Evolutionary conservation across 1,284 basidiomycete species (phyloP), one percentile per base, ranked within the genome.

Genomic region (Pholiota adiposa): DNA sequence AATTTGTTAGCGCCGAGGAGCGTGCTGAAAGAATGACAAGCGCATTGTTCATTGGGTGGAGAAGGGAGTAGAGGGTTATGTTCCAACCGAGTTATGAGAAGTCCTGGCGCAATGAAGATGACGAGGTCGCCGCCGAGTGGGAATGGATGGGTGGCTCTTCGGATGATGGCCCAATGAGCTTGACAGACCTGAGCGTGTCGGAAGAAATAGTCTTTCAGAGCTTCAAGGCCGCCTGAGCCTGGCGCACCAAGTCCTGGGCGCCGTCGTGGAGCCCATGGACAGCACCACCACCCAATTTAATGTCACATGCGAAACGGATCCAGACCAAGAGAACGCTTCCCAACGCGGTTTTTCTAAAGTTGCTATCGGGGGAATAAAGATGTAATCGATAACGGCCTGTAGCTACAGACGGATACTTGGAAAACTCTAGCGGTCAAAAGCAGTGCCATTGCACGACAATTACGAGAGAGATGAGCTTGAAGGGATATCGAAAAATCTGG

Each of bases 281-380:
- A n/a, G n/a, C n/a, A 33, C 48, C 3, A 21, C n/a, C 29, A 21
- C 36, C 36, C 16, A n/a, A 4, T 16, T 12, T 14, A 34, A 5
- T 12, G 18, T 50, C 29, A 53, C 51, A 36, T 36, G 54, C 18
- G 3, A 48, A 16, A 16, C 2, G 9, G 36, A 31, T 18, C 25
- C 19, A 33, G 52, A 19, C 27, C n/a, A 14, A 11, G 41, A 46
- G 5, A 14, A 43, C 14, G 16, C 27, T 54, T 43, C 46, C 25
- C 46, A 48, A 48, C 4, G 16, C 14, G 33, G n/a, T n/a, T n/a
- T n/a, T 50, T 50, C 54, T 48, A 55, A 48, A 55, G 54, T 34
- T 54, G 53, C 41, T 55, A 55, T 55, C 44, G 18, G 19, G 41
- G 14, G 38, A 55, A 43, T 5, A 25, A 43, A 36, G 48, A 21